Percentiles rank a stretch among this genome's conserved stretches.
Conservation (phyloP, 2,329 filamentous ascomycete genomes). For the Trichoderma semiorbis region DNA sequence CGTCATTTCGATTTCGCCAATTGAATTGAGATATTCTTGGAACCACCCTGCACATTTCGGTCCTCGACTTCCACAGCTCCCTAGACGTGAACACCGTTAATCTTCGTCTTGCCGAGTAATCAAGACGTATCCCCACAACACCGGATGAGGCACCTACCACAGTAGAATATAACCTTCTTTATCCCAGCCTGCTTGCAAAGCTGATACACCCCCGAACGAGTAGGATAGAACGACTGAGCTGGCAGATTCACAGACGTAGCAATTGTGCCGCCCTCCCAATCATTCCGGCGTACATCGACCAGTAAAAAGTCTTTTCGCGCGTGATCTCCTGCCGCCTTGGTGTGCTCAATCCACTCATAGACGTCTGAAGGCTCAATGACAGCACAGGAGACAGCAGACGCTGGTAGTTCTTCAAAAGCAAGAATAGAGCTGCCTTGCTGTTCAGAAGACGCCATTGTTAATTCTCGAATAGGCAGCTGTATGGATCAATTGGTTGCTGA, state of each 20-base stretch:
- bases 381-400: constrained; percentile 38
- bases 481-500: background rate
- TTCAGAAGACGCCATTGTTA: background rate
- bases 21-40: constrained; percentile 51
- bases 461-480: fast-evolving
- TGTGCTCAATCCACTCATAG: constrained; percentile 36
- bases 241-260: constrained; percentile 55
- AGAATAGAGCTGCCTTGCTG: constrained; percentile 1
- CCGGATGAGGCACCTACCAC: constrained; percentile 37
- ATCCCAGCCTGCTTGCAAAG: constrained; percentile 49
- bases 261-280: constrained; percentile 59
- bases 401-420: constrained; percentile 29
- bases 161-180: constrained; percentile 52
- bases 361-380: constrained; percentile 40
- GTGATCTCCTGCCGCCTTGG: constrained; percentile 27
- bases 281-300: constrained; percentile 52
- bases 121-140: background rate
- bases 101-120: background rate
- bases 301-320: constrained; percentile 40
- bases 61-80: constrained; percentile 49
- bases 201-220: constrained; percentile 45
- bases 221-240: constrained; percentile 52
- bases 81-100: constrained; percentile 29
- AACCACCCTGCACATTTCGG: constrained; percentile 54
- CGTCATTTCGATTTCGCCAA: constrained; percentile 42